Evolutionary conservation across 2,329 filamentous ascomycete genomes (phyloP), one percentile per base, ranked within the genome.

Genomic region (Talaromyces sp.): DNA sequence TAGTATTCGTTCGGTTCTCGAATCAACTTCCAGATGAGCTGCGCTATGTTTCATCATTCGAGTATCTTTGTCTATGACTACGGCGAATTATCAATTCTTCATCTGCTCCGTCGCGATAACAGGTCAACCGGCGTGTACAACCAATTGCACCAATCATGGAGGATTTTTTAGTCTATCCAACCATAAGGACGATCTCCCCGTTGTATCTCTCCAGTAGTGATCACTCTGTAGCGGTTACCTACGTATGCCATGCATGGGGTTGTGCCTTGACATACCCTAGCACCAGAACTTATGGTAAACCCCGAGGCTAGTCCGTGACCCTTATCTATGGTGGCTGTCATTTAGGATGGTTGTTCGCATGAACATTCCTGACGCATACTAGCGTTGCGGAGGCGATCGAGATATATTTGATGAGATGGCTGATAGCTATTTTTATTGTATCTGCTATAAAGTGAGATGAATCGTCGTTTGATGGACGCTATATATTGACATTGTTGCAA

Each of bases 311-410:
- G n/a, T 25, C 11, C 25, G 31, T 15, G 19, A 38, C 19, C 34
- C 59, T 62, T 62, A 62, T 62, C 60, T 62, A 22, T 61, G 36
- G 47, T 62, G 60, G 60, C 60, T 62, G 47, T 54, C 58, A 15
- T n/a, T 17, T 61, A 45, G 40, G 58, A 45, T 38, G 43, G 17
- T 17, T 49, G 58, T n/a, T 27, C 60, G 60, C 34, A 25, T 62
- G 47, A 34, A 62, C 60, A 62, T 62, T 34, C 60, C 47, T 7
- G n/a, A 51, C 60, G 38, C 47, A 51, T 62, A 43, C 60, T 62
- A 62, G 60, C 22, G 58, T 25, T 59, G 56, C 36, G 38, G 56
- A 59, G 36, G 36, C 36, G 36, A 59, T 59, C 56, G 34, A 56
- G n/a, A 38, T 56, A 36, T 22, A 22, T 22, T 15, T 45, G 56